phyloP scores from a whole-genome alignment of 2,329 filamentous ascomycete species.

The Hypoxylon sp. region DNA sequence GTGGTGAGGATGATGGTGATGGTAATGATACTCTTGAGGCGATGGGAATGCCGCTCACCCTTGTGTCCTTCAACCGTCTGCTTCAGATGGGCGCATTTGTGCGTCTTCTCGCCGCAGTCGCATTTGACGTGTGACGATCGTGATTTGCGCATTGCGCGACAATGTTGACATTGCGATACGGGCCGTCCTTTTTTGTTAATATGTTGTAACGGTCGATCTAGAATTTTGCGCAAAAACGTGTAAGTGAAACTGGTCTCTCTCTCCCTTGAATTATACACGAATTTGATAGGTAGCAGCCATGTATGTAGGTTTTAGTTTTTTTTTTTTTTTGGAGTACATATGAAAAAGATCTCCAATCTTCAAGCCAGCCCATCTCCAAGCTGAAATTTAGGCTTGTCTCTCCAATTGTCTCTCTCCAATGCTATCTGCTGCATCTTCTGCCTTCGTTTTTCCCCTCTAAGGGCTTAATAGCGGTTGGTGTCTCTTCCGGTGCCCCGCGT shows the following conservation, averaged over 20 bases:
- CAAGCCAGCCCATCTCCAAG: conserved; percentile 8
- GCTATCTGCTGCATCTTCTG: conserved; percentile 7
- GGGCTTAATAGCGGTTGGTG: conserved; percentile 5
- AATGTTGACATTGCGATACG: conserved; percentile 97
- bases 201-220: conserved; percentile 91
- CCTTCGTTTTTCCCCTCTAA: conserved; percentile 10
- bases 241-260: conserved; percentile 34
- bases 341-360: conserved; percentile 14
- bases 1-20: background rate
- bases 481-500: conserved; percentile 36
- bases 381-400: conserved; percentile 18
- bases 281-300: conserved; percentile 12
- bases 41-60: conserved; percentile 62
- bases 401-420: conserved; percentile 6
- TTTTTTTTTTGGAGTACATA: conserved; percentile 15
- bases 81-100: conserved; percentile 75
- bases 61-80: conserved; percentile 71
- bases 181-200: conserved; percentile 98
- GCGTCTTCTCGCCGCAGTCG: conserved; percentile 94
- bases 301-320: conserved; percentile 3
- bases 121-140: conserved; percentile 95
- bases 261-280: conserved; percentile 2
- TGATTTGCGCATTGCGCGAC: conserved; percentile 95
- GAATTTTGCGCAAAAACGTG: conserved; percentile 37
- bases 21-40: conserved; percentile 13